Percentiles rank a stretch among this genome's conserved stretches.
Conservation (phyloP, 2,329 filamentous ascomycete species). For the Exophiala sideris region DNA sequence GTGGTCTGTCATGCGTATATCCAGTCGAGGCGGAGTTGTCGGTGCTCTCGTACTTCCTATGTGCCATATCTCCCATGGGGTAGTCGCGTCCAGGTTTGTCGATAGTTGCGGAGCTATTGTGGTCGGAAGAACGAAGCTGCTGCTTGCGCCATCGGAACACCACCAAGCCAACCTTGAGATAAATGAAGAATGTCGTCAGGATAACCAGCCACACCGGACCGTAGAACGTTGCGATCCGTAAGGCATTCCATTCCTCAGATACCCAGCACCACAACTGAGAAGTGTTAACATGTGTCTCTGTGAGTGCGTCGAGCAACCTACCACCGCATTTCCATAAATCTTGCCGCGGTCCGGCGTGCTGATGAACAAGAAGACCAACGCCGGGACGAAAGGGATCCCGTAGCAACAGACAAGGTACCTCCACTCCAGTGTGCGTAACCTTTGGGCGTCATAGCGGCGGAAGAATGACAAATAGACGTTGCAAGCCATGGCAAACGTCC, state of each 20-base stretch:
- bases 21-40: too few relatives aligned
- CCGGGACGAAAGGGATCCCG: conserved; percentile 67
- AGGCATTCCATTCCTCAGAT: conserved; percentile 61
- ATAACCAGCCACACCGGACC: conserved; percentile 44
- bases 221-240: conserved; percentile 73
- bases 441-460: conserved; percentile 63
- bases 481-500: conserved; percentile 77
- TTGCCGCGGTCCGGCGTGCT: conserved; percentile 50
- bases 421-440: conserved; percentile 65
- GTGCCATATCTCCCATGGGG: conserved; percentile 10
- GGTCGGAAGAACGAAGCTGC: conserved; percentile 38
- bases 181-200: conserved; percentile 38
- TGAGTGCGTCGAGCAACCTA: conserved; percentile 31
- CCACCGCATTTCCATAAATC: conserved; percentile 70
- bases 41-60: conserved; percentile 16
- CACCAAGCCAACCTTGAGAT: conserved; percentile 39
- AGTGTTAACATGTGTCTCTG: background rate
- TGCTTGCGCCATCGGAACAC: conserved; percentile 57
- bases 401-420: conserved; percentile 70
- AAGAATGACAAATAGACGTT: conserved; percentile 84
- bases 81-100: background rate
- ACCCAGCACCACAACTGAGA: conserved; percentile 76
- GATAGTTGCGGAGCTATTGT: background rate
- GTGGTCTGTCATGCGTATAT: conserved; percentile 1
- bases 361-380: conserved; percentile 66